Percentiles rank a stretch among this genome's conserved stretches.
phyloP scores from a whole-genome alignment of 1,139 yeast species.

The Candida sp. region DNA sequence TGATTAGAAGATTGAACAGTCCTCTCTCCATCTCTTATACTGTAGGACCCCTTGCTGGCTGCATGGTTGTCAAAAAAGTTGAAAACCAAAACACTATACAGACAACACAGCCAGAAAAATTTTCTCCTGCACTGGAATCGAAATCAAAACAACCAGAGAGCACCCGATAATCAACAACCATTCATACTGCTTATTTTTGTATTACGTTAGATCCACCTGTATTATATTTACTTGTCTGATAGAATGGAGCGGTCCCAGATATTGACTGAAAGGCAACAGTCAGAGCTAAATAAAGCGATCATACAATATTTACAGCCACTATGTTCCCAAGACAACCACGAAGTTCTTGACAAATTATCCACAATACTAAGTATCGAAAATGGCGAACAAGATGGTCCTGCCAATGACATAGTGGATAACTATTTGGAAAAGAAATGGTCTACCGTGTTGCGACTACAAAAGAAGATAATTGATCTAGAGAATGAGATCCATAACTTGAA shows the following conservation, averaged over 20 bases:
- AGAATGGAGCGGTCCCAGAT: slow-evolving; percentile 21
- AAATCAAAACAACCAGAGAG: not conserved
- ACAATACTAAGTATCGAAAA: slow-evolving; percentile 12
- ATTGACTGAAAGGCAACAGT: slow-evolving; percentile 53
- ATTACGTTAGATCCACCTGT: not conserved
- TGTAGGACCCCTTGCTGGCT: no score
- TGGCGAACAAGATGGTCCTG: not conserved
- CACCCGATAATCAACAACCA: not conserved
- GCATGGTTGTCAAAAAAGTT: not conserved
- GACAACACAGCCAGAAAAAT: not conserved
- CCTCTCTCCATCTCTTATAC: no score
- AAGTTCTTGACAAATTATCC: slow-evolving; percentile 15
- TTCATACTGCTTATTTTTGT: not conserved
- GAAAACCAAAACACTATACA: not conserved
- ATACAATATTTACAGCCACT: slow-evolving; percentile 55
- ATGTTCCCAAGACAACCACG: slow-evolving; percentile 14
- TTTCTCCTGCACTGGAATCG: not conserved
- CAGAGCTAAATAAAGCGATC: slow-evolving; percentile 59
- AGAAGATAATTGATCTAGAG: slow-evolving; percentile 65
- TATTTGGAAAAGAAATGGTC: slow-evolving; percentile 89
- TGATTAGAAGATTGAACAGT: no score
- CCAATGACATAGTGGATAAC: slow-evolving; percentile 38
- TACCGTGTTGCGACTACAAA: slow-evolving; percentile 80
- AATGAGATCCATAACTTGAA: slow-evolving; percentile 46
- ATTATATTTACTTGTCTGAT: not conserved